A percentile compares a stretch with the other conserved stretches of the same genome.
These are phyloP conservation scores for Rhododendron kiyosumense DNA, from an alignment of 148 eudicot genomes.

Conservation along the genomic window DNA sequence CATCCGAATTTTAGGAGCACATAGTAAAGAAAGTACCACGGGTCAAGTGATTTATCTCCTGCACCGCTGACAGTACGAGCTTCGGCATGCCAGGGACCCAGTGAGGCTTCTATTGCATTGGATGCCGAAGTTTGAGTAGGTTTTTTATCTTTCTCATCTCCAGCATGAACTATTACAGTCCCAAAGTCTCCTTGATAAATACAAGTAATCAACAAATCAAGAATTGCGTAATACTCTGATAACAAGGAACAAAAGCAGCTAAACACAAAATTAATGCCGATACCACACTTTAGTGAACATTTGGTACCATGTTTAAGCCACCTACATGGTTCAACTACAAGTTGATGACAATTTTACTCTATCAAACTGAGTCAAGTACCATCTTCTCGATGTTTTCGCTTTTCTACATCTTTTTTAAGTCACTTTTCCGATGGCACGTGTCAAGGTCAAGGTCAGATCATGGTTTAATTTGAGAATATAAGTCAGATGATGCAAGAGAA, in stretches of 20 bases:
- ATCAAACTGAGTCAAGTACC: not conserved
- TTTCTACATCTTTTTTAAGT: not conserved
- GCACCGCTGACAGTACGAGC: constrained; percentile 27
- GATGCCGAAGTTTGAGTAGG: constrained; percentile 19
- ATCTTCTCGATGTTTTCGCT: not conserved
- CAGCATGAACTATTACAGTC: constrained; percentile 75
- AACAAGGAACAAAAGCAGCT: not conserved
- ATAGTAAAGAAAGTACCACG: constrained; percentile 35
- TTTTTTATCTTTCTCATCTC: constrained; percentile 43
- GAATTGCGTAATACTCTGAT: not conserved
- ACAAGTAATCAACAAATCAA: constrained; percentile 12
- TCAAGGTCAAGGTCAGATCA: not conserved
- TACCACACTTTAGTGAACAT: not conserved
- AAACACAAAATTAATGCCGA: not conserved
- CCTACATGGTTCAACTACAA: not conserved
- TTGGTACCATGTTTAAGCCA: not conserved
- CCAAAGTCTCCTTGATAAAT: constrained; percentile 77
- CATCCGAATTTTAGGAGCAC: not conserved
- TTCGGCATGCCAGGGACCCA: constrained; percentile 29
- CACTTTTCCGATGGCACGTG: not conserved
- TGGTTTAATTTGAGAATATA: not conserved
- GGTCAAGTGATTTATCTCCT: constrained; percentile 35
- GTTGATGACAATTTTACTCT: not conserved
- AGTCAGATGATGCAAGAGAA: not conserved
- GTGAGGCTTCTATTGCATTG: constrained; percentile 24